Percentiles rank a stretch among this genome's conserved stretches.
Evolutionary conservation across 371 early-diverging fungal genomes (phyloP).

Genomic region (Cladochytrium tenue): DNA sequence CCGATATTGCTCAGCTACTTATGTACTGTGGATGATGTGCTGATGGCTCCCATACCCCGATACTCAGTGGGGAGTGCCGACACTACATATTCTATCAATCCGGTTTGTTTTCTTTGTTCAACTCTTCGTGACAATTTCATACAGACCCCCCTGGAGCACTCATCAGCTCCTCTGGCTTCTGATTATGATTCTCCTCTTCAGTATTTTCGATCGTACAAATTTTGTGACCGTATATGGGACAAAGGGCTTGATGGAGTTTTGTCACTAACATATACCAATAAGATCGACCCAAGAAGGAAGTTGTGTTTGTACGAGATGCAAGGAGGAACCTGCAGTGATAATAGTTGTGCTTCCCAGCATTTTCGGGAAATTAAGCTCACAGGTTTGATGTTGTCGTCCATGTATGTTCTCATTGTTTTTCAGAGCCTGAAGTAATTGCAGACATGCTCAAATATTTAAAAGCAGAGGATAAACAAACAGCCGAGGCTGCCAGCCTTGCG

Average conservation of each 20-base stretch:
- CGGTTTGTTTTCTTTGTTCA: too few species aligned
- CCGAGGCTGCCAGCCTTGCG: not conserved
- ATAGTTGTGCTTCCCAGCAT: constrained; percentile 31
- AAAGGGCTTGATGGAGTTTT: not conserved
- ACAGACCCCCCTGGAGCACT: too few species aligned
- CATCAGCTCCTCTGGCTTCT: too few species aligned
- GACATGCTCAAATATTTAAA: not conserved
- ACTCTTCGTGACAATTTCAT: too few species aligned
- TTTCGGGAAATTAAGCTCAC: constrained; percentile 21
- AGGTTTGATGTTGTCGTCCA: constrained; percentile 10
- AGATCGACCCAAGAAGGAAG: constrained; percentile 18
- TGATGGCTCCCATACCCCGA: too few species aligned
- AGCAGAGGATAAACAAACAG: not conserved
- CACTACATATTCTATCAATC: too few species aligned
- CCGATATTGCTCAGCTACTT: too few species aligned
- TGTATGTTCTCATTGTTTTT: not conserved
- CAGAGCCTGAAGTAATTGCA: not conserved
- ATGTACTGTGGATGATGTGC: too few species aligned
- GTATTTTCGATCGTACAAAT: not conserved
- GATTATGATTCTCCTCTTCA: not conserved
- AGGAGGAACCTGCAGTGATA: constrained; percentile 34
- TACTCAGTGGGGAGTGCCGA: too few species aligned
- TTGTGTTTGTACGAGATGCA: constrained; percentile 33
- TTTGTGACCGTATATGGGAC: not conserved
- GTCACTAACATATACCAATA: constrained; percentile 18